Base-by-base conservation (phyloP, 2,329 filamentous ascomycete genomes). In the Beauveria scarabaeidicola region DNA sequence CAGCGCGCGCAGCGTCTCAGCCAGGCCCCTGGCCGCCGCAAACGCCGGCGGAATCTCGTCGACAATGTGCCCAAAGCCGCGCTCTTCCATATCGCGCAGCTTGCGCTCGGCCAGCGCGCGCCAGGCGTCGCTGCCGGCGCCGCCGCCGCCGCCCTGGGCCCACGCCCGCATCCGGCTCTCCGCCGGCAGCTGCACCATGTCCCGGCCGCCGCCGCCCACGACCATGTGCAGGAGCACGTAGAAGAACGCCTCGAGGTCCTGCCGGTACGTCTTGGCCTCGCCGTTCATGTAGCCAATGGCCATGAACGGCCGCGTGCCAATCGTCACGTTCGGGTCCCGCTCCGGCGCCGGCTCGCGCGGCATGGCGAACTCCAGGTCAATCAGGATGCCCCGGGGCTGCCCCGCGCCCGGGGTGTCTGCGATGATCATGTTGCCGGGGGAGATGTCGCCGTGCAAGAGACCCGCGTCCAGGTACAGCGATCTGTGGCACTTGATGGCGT, bases 201-300 rank as follows among this genome's bases (percentile, higher is more conserved):
- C 40, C 56, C 55, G 36, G 47, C 54, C 57, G n/a, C 43, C 52
- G 47, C 54, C 57, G n/a, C 43, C 52, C 60, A 61, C 57, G 5
- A 59, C 13, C 52, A 44, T 53, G 60, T 58, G 61, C 10, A 63
- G 55, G 1, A 69, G 61, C 3, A 67, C 63, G 19, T 69, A 70
- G 5, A 70, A 29, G 32, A 70, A 69, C 0, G 69, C 66, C 51
- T 70, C 69, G 0, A 70, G 61, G 13, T 70, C 68, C 9, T 70
- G 66, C 1, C 65, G 62, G 36, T 67, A 69, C 1, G 64, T 68
- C 9, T 62, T 63, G 0, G 11, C 13, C 2, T 62, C 54, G 0
- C 52, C 15, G 1, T 25, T 52, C 2, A 66, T 53, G 8, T 68
- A 36, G 5, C 61, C 65, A 36, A 70, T 66, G 5, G 67, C 66